Evolutionary conservation across 2,329 filamentous ascomycete genomes (phyloP).

Genomic region (Botrytis aclada): DNA sequence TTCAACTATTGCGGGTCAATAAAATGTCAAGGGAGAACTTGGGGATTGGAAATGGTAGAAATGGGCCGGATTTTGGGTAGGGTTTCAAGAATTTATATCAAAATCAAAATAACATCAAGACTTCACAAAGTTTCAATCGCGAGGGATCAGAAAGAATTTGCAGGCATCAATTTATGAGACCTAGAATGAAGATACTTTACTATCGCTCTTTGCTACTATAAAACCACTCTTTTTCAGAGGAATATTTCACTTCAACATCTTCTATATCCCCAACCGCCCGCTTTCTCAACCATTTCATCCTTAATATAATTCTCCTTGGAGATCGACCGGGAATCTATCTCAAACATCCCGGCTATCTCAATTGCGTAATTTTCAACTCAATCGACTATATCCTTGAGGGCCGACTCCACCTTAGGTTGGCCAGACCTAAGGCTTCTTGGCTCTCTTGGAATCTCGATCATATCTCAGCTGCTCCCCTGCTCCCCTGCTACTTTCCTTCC

Average conservation of each 20-base stretch:
- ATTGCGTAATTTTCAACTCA: background rate
- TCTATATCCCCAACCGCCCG: background rate
- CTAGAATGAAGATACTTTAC: background rate
- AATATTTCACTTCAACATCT: background rate
- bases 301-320: too few species aligned
- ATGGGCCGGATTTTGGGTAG: background rate
- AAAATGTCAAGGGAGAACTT: background rate
- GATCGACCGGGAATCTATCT: too few species aligned
- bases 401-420: background rate
- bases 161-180: background rate
- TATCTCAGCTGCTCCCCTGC: background rate
- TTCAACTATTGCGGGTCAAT: background rate
- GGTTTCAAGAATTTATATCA: background rate
- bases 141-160: background rate
- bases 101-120: background rate
- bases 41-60: background rate
- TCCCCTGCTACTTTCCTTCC: too few species aligned
- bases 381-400: background rate
- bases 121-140: background rate
- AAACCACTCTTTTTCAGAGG: background rate
- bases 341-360: background rate
- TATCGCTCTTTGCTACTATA: background rate
- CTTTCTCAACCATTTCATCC: too few species aligned
- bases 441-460: background rate
- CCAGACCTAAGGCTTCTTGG: conserved; percentile 3